Evolutionary conservation across 108 stramenopile species (phyloP), one percentile per base, ranked within the genome.

Genomic region (Schizochytrium sp.): DNA sequence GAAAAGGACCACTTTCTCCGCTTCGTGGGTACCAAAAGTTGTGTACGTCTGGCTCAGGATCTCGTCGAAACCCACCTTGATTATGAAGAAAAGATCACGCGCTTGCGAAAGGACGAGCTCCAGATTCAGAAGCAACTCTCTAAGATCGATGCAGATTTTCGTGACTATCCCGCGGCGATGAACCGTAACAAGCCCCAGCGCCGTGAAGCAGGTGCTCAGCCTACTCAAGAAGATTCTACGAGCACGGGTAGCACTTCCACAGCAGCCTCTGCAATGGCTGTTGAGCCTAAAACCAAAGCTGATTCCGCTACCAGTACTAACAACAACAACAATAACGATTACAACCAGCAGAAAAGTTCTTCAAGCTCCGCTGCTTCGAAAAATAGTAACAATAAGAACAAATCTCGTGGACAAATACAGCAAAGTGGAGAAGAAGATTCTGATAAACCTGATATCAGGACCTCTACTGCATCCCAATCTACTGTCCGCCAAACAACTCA

Each of bases 41-140:
- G 50, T 12, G 76, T 83, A 38, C 50, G 55, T n/a, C 76, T 83
- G 28, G 76, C 76, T 5, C 10, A 55, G 47, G 76, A 83, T 42
- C 76, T 83, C 10, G 76, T 83, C 3, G 76, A 83, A 40, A 55
- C 76, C 47, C 76, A 83, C 15, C 53, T 83, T 10, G 76, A 83
- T 0, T 83, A 55, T 40, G 76, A 83, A 10, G 5, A 49, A n/a
- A 83, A 83, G 47, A 55, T 83, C n/a, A 38, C 50, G 7, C 13
- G 10, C 28, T 40, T 83, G 28, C 47, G 53, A 17, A 53, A 47
- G 10, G 47, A 83, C 76, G 76, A 42, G 76, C 4, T 17, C 15
- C 10, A 83, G 5, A 83, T 83, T 28, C 47, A 83, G 55, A 17
- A 40, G 28, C 76, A 83, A 53, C 76, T 83, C 28, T 55, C 53